Evolutionary conservation across 768 basidiomycete species (phyloP).

Genomic region (Serendipita sp.): DNA sequence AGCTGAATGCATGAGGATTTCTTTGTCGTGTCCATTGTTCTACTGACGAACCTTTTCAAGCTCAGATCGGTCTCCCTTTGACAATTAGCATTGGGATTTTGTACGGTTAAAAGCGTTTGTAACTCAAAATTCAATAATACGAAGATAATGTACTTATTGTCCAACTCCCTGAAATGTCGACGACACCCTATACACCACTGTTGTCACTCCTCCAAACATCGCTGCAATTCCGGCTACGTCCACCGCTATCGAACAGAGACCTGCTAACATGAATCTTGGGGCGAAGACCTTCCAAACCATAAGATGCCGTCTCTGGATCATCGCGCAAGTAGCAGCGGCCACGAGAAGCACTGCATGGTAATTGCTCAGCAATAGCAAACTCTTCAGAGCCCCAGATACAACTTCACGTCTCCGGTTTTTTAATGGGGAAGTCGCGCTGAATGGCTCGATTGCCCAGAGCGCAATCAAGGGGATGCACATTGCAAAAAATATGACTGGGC

Average conservation of each 20-base stretch:
- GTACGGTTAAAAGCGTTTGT: too few relatives aligned
- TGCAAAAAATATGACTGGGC: constrained; percentile 49
- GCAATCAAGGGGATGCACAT: constrained; percentile 55
- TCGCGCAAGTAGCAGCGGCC: constrained; percentile 54
- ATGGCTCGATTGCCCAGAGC: constrained; percentile 70
- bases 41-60: too few relatives aligned
- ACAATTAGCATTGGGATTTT: too few relatives aligned
- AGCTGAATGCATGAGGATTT: too few relatives aligned
- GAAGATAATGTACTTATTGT: not conserved
- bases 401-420: not conserved
- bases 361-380: constrained; percentile 1
- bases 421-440: constrained; percentile 17
- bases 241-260: constrained; percentile 44
- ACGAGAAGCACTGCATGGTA: constrained; percentile 53
- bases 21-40: too few relatives aligned
- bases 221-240: constrained; percentile 56
- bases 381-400: not conserved
- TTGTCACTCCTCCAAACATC: constrained; percentile 38
- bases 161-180: not conserved
- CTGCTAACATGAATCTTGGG: constrained; percentile 78
- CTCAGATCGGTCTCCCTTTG: too few relatives aligned
- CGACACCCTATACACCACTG: constrained; percentile 19
- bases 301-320: constrained; percentile 63
- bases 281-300: constrained; percentile 99
- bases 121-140: too few relatives aligned